phyloP scores from a whole-genome alignment of 1,284 basidiomycete species.

The Heliocybe sulcata region DNA sequence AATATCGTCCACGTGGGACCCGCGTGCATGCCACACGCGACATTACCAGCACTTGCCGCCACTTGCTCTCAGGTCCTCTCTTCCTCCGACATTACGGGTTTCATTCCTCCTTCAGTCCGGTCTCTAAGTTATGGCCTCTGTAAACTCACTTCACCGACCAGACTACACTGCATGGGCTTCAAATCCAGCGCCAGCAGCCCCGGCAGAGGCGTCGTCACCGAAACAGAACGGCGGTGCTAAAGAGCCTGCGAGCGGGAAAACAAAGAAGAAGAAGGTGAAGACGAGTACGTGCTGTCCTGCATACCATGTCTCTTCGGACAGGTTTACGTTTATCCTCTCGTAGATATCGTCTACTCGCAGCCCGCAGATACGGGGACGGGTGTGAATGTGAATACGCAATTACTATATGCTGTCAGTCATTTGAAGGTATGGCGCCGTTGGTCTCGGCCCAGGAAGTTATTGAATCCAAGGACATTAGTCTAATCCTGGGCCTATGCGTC shows the following conservation, averaged over 20 bases:
- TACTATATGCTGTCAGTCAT: slow-evolving; percentile 78
- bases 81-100: too few relatives aligned
- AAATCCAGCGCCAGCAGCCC: slow-evolving; percentile 33
- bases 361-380: slow-evolving; percentile 81
- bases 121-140: slow-evolving; percentile 37
- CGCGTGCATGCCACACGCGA: too few relatives aligned
- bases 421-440: slow-evolving; percentile 56
- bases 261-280: slow-evolving; percentile 63
- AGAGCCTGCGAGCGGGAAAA: slow-evolving; percentile 22
- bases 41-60: too few relatives aligned
- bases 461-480: slow-evolving; percentile 45
- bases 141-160: slow-evolving; percentile 58
- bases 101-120: too few relatives aligned
- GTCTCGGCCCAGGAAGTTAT: background rate
- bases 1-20: too few relatives aligned
- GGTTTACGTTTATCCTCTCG: slow-evolving; percentile 11
- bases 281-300: slow-evolving; percentile 39
- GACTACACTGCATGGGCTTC: slow-evolving; percentile 72
- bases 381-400: slow-evolving; percentile 78
- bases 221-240: slow-evolving; percentile 14
- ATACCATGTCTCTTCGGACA: slow-evolving; percentile 11
- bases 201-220: slow-evolving; percentile 15
- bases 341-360: slow-evolving; percentile 76
- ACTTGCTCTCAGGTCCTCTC: background rate
- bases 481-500: slow-evolving; percentile 72